These are phyloP conservation scores for Fibroporia radiculosa DNA, from an alignment of 768 basidiomycete species.

Conservation along the genomic window DNA sequence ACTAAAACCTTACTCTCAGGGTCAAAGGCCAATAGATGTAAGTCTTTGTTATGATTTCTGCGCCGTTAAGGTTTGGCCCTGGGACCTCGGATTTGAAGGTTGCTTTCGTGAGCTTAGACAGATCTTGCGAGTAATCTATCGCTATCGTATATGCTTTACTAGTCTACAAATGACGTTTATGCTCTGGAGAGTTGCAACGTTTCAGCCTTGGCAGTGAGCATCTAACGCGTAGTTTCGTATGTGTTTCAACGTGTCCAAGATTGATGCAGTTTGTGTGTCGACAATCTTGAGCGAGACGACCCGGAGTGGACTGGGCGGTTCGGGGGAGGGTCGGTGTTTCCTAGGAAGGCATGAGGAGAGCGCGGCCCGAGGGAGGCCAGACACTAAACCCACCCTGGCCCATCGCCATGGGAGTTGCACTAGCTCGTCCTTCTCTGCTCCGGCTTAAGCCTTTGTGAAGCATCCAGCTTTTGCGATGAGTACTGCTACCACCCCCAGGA, in stretches of 20 bases:
- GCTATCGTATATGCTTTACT: constrained; percentile 5
- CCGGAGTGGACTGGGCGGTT: no score
- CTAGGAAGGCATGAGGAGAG: no score
- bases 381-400: no score
- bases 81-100: background rate
- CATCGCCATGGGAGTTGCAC: no score
- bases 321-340: no score
- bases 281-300: no score
- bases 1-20: constrained; percentile 2
- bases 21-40: constrained; percentile 7
- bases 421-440: no score
- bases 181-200: background rate
- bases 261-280: no score
- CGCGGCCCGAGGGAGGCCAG: no score
- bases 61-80: background rate
- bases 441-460: no score
- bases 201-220: background rate
- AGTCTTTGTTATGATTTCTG: no score
- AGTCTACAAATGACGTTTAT: background rate
- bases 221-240: background rate
- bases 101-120: constrained; percentile 2
- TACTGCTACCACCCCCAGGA: constrained; percentile 15
- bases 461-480: constrained; percentile 18
- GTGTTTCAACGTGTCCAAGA: no score
- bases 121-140: constrained; percentile 1